Conservation (phyloP, 768 basidiomycete species). For the Suillus luteus region DNA sequence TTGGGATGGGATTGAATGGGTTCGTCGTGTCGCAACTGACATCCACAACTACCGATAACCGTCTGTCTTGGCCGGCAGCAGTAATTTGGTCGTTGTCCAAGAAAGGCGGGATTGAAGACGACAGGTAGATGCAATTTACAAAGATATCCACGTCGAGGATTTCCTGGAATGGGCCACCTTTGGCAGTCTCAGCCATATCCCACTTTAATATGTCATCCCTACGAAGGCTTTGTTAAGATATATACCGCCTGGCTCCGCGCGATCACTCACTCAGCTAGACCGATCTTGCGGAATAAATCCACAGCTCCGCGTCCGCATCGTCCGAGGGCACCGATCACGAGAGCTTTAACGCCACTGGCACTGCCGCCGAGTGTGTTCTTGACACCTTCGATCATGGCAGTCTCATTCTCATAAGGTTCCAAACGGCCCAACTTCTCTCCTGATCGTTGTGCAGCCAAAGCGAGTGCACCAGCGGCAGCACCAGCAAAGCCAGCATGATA, state of each 20-base stretch:
- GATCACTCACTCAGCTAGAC: conserved; percentile 81
- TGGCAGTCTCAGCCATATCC: conserved; percentile 96
- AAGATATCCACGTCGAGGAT: conserved; percentile 97
- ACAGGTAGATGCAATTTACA: conserved; percentile 98
- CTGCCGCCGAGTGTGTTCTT: conserved; percentile 63
- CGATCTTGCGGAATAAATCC: conserved; percentile 93
- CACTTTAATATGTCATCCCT: conserved; percentile 96
- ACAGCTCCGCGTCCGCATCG: conserved; percentile 94
- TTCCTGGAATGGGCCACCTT: conserved; percentile 94
- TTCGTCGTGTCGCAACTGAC: conserved; percentile 99
- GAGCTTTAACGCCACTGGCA: conserved; percentile 75
- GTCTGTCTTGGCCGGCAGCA: conserved; percentile 67
- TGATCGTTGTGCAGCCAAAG: conserved; percentile 65
- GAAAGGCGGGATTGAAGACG: conserved; percentile 83
- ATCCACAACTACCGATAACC: conserved; percentile 85
- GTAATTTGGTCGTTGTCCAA: conserved; percentile 68
- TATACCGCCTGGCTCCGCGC: background rate
- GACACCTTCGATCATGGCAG: conserved; percentile 78
- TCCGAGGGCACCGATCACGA: conserved; percentile 96
- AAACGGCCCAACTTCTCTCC: conserved; percentile 65
- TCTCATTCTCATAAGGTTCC: conserved; percentile 82
- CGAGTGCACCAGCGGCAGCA: conserved; percentile 88
- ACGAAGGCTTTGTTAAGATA: conserved; percentile 14
- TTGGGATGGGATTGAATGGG: conserved; percentile 96
- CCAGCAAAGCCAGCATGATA: conserved; percentile 99